Base-by-base conservation (phyloP, 345 rosid genomes). In the Aquilaria sinensis region DNA sequence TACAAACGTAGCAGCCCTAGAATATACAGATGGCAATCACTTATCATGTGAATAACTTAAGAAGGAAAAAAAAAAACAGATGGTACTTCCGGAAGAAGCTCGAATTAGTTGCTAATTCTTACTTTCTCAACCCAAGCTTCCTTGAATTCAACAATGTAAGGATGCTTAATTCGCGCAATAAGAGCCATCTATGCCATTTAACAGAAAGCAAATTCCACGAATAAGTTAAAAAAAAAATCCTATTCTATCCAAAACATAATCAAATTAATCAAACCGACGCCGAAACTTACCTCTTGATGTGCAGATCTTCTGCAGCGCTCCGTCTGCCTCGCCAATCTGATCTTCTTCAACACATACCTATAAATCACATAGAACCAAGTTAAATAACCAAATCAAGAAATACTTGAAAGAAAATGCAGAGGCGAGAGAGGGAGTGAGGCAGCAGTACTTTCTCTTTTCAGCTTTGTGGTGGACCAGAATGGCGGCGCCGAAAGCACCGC, bases 81-180 rank as follows among this genome's bases (percentile, higher is more conserved):
- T 23, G 23, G 23, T 41, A 30, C 16, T 34, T 12, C 46, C 12
- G 41, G 2, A 51, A 56, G 12, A 41, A 61, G 37, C 50, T 47
- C 43, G 29, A 29, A 13, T 15, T 51, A 63, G 58, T 58, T n/a
- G 13, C 47, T 64, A 29, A 47, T 33, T 48, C 89, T 75, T 66
- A 83, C 99, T 78, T 94, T 94, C 80, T 94, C 97, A 69, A 94
- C 99, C 99, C 99, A 94, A 14, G 99, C 99, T 83, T 90, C 99
- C 77, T 90, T 94, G 75, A 85, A 94, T 73, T 94, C 95, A n/a
- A 94, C 93, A 53, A 90, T 85, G 75, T 83, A 88, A 56, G 96
- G 99, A 58, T 94, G 99, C 56, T 85, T 91, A 74, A 94, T 72
- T 67, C 95, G 82, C 2, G 99, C 95, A 66, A 94, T 90, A 7